Base-by-base conservation (phyloP, 257 asterid genomes). In the Petrea volubilis region DNA sequence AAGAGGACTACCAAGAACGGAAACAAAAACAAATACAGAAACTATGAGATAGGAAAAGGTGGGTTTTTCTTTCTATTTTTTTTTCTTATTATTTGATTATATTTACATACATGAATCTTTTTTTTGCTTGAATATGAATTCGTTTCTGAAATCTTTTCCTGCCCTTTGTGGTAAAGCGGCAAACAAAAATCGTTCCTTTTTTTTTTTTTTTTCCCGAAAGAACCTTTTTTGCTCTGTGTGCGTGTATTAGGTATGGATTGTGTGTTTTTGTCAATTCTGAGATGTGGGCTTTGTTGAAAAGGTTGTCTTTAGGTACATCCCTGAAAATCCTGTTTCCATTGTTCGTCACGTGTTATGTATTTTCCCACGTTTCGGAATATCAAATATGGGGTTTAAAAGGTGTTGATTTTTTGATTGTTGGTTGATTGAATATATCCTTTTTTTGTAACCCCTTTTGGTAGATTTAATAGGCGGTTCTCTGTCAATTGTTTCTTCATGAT, bases 151-250 rank as follows among this genome's bases (percentile, higher is more conserved):
- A 25, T 56, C n/a, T 69, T 79, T 70, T 72, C 28, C 64, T 75
- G 20, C 67, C 71, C 80, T 70, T 77, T 78, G 66, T 43, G 59
- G 71, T 68, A 31, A 72, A 73, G 79, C 77, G 43, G 77, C 40
- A 28, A 53, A 36, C 33, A 15, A 21, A 4, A 12, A 51, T 21
- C 21, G 18, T 36, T 64, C 53, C 75, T 17, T 14, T 15, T 11
- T 58, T 59, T 74, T 70, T 13, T 57, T 41, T 31, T 17, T 38
- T 64, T 44, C 28, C 18, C 15, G 23, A 4, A 57, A 56, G 13
- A n/a, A 2, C 25, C 0, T 2, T 20, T 52, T 29, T 33, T 59
- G 28, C n/a, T n/a, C n/a, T n/a, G n/a, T n/a, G n/a, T n/a, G 20
- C 17, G 34, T 12, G 34, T 47, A 5, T 49, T 25, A 31, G 24